Evolutionary conservation across 1,284 basidiomycete species (phyloP).

Genomic region (Ganoderma lucidum): DNA sequence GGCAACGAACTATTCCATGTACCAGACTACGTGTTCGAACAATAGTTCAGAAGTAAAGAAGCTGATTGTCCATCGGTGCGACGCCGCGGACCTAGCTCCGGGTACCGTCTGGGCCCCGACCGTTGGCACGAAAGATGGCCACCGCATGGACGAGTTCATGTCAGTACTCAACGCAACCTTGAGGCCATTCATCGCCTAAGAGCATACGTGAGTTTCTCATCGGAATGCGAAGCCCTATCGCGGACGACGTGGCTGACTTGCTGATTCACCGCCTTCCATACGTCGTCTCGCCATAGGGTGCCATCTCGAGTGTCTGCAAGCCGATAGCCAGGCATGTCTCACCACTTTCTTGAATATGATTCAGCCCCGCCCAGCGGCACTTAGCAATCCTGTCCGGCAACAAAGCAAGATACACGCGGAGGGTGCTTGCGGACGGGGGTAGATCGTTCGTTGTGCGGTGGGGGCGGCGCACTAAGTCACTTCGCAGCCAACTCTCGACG

Average conservation of each 20-base stretch:
- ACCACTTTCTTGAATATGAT: background rate
- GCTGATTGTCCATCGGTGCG: background rate
- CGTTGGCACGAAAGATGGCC: background rate
- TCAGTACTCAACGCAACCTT: background rate
- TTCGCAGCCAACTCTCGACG: slow-evolving; percentile 1
- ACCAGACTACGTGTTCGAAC: background rate
- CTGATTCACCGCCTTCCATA: background rate
- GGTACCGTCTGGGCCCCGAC: background rate
- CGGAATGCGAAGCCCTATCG: slow-evolving; percentile 4
- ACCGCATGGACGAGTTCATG: background rate
- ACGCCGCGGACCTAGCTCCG: background rate
- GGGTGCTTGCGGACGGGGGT: background rate
- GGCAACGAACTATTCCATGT: background rate
- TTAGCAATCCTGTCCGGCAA: slow-evolving; percentile 7
- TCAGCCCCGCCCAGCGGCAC: background rate
- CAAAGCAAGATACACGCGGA: background rate
- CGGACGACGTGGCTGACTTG: background rate
- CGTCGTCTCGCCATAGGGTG: background rate
- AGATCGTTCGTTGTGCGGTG: background rate
- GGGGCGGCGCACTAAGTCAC: slow-evolving; percentile 1
- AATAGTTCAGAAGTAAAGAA: background rate
- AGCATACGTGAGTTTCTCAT: background rate
- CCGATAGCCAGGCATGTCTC: background rate
- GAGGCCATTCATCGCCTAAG: background rate
- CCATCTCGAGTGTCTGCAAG: background rate